Percentiles rank a stretch among this genome's conserved stretches.
Conservation (phyloP, 768 basidiomycete species). For the Chalciporus chontae region DNA sequence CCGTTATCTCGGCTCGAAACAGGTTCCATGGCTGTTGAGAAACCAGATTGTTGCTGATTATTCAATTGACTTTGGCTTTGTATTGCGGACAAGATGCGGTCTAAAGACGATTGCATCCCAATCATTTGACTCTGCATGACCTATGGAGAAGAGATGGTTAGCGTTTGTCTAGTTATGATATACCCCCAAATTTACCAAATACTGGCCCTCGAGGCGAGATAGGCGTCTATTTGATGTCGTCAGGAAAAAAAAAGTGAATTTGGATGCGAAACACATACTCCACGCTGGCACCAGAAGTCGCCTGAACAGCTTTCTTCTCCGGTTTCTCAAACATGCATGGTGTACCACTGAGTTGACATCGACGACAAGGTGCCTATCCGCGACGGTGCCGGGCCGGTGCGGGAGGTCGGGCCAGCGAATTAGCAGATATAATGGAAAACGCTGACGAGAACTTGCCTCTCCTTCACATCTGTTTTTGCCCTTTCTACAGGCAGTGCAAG, state of each 20-base stretch:
- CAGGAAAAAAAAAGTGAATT: conserved; percentile 8
- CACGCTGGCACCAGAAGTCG: conserved; percentile 59
- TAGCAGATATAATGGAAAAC: conserved; percentile 35
- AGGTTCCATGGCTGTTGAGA: conserved; percentile 12
- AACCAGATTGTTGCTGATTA: conserved; percentile 26
- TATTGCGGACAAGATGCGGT: conserved; percentile 73
- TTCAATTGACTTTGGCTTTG: conserved; percentile 40
- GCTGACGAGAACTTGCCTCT: conserved; percentile 54
- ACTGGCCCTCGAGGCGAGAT: conserved; percentile 82
- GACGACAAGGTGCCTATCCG: conserved; percentile 80
- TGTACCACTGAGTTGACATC: conserved; percentile 79
- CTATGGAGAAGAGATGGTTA: conserved; percentile 33
- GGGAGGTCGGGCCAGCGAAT: conserved; percentile 66
- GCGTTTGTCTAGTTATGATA: neutral
- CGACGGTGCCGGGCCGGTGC: conserved; percentile 65
- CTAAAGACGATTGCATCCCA: conserved; percentile 86
- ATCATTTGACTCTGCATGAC: conserved; percentile 95
- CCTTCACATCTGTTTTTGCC: conserved; percentile 94
- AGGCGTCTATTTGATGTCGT: conserved; percentile 54
- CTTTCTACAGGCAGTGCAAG: conserved; percentile 85
- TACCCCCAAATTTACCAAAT: conserved; percentile 49
- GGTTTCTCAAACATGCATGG: conserved; percentile 89
- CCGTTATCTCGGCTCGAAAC: conserved; percentile 23
- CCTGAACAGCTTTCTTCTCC: conserved; percentile 74
- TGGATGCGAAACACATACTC: conserved; percentile 51